Evolutionary conservation across 306 rosid species (phyloP).

Genomic region (Hippophae tibetana): DNA sequence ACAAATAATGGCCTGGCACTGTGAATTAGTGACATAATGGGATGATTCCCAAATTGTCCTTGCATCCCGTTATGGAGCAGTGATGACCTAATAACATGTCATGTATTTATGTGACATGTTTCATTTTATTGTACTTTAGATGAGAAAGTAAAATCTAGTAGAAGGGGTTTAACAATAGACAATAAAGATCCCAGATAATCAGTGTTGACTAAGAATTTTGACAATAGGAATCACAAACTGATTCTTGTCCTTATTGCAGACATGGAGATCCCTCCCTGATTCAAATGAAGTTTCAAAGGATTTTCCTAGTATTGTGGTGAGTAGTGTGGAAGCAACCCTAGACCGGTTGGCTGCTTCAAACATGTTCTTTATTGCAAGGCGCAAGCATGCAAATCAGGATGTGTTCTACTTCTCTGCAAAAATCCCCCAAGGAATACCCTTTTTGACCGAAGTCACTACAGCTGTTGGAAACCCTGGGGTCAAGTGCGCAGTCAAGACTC

Average conservation of each 20-base stretch:
- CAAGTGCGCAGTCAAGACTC: constrained; percentile 91
- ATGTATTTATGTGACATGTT: too few species aligned
- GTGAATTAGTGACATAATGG: too few species aligned
- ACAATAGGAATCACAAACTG: constrained; percentile 10
- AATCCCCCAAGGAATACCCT: constrained; percentile 68
- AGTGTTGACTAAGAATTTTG: constrained; percentile 6
- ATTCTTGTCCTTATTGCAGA: constrained; percentile 37
- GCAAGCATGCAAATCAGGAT: constrained; percentile 85
- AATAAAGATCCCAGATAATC: not conserved
- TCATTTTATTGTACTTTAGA: too few species aligned
- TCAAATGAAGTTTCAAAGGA: constrained; percentile 84
- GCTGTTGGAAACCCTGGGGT: constrained; percentile 61
- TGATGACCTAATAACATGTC: too few species aligned
- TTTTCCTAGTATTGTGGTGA: constrained; percentile 51
- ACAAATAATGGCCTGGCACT: too few species aligned
- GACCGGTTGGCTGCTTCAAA: constrained; percentile 66
- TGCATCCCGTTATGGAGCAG: too few species aligned
- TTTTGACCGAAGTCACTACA: constrained; percentile 73
- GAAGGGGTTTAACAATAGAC: not conserved
- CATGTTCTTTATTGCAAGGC: constrained; percentile 87
- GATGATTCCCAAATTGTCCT: too few species aligned
- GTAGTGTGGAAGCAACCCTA: constrained; percentile 45
- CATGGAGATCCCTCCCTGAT: constrained; percentile 98
- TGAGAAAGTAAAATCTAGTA: too few species aligned
- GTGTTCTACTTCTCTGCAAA: constrained; percentile 92